Conservation (phyloP, 1,284 basidiomycete species). For the Cyathus olla region DNA sequence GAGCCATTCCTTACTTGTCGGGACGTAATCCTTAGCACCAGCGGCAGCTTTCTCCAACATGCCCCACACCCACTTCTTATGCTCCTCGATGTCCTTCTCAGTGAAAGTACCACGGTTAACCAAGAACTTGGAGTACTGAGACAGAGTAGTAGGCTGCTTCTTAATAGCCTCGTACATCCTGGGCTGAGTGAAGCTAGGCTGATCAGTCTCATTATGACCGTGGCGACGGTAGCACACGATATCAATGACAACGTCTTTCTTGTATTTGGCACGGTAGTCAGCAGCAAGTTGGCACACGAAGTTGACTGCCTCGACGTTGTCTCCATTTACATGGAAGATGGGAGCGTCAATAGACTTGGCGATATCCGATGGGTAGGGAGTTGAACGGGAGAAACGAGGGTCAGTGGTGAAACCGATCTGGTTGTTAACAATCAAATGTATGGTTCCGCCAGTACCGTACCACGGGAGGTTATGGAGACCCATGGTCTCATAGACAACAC, state of each 20-base stretch:
- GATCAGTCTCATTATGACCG: constrained; percentile 99
- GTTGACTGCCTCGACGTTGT: constrained; percentile 98
- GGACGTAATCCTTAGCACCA: constrained; percentile 94
- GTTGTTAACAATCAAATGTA: constrained; percentile 99
- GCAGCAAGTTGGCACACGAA: constrained; percentile 98
- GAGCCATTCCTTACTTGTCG: constrained; percentile 96
- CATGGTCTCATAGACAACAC: constrained; percentile 99
- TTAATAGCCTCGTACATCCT: constrained; percentile 99
- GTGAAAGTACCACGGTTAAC: constrained; percentile 95
- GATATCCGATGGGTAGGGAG: constrained; percentile 99
- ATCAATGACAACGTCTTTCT: constrained; percentile 99
- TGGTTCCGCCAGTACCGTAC: constrained; percentile 98
- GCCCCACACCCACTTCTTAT: constrained; percentile 99
- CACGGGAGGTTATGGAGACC: constrained; percentile 96
- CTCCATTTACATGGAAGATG: constrained; percentile 99
- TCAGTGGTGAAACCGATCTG: constrained; percentile 99
- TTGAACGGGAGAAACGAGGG: constrained; percentile 97
- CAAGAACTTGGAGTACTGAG: constrained; percentile 93
- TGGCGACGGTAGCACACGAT: constrained; percentile 99
- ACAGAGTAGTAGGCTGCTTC: constrained; percentile 93
- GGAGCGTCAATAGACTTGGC: constrained; percentile 99
- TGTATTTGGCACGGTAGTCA: constrained; percentile 98
- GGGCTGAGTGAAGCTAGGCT: constrained; percentile 99
- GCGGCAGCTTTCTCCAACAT: constrained; percentile 96
- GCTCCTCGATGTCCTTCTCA: constrained; percentile 96